Conservation (phyloP, 164 flowering plant genomes). For the Taxillus chinensis region DNA sequence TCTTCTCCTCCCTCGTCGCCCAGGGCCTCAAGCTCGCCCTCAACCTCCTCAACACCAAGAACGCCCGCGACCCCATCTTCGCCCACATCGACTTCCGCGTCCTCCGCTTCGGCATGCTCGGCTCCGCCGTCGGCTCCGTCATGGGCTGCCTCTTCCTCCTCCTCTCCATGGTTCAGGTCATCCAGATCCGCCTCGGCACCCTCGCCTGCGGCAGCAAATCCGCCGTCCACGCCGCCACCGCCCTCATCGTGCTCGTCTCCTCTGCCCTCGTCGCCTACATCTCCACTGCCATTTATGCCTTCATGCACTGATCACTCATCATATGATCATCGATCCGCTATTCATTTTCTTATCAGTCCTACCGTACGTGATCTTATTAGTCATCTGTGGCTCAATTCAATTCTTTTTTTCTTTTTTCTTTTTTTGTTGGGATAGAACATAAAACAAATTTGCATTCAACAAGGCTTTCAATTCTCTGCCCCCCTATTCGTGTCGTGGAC, state of each 20-base stretch:
- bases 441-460: too few relatives aligned
- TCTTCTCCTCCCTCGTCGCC: slow-evolving; percentile 54
- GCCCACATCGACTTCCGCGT: slow-evolving; percentile 43
- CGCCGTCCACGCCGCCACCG: slow-evolving; percentile 29
- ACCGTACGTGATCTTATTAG: too few relatives aligned
- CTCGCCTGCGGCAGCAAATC: slow-evolving; percentile 51
- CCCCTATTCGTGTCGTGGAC: too few relatives aligned
- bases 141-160: slow-evolving; percentile 61
- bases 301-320: slow-evolving; percentile 21
- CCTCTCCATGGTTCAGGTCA: slow-evolving; percentile 57
- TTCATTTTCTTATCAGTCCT: too few relatives aligned
- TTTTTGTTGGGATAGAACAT: too few relatives aligned
- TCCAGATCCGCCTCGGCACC: slow-evolving; percentile 50
- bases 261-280: slow-evolving; percentile 48
- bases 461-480: too few relatives aligned
- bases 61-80: slow-evolving; percentile 37
- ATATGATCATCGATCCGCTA: too few relatives aligned
- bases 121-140: slow-evolving; percentile 49
- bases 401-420: too few relatives aligned
- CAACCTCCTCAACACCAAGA: slow-evolving; percentile 40
- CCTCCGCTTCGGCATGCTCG: slow-evolving; percentile 50
- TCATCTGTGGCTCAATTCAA: too few relatives aligned
- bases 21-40: slow-evolving; percentile 58
- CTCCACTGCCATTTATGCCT: slow-evolving; percentile 51
- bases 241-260: slow-evolving; percentile 39